phyloP scores from a whole-genome alignment of 305 asterid species.

The Solanum hybrid region DNA sequence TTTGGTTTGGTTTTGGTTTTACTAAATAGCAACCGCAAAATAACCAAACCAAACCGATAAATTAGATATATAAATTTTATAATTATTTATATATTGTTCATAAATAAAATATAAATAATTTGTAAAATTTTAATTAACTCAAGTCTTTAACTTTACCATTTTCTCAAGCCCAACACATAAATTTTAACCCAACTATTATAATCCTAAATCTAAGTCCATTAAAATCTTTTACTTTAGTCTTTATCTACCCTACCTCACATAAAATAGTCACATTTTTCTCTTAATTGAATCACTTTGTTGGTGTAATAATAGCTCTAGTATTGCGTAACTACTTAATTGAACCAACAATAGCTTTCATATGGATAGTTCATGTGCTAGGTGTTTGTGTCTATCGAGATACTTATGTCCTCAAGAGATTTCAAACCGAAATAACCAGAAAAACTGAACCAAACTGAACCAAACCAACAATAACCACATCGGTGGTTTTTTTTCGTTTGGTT shows the following conservation, averaged over 20 bases:
- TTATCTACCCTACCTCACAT: neutral
- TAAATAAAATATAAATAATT: no score
- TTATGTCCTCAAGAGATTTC: neutral
- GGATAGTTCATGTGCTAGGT: neutral
- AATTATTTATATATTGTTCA: no score
- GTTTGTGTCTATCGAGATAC: neutral
- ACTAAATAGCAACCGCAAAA: no score
- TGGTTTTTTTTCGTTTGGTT: neutral
- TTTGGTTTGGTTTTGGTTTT: no score
- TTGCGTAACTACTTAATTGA: neutral
- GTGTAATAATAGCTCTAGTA: neutral
- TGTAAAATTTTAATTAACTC: no score
- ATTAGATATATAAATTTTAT: no score
- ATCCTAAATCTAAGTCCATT: neutral
- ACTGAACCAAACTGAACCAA: no score
- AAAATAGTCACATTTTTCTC: neutral
- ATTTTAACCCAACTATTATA: neutral
- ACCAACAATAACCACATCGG: neutral
- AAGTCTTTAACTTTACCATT: no score
- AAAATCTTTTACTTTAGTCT: neutral
- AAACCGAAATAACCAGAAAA: neutral
- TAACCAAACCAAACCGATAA: no score
- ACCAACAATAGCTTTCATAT: neutral
- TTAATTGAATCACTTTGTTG: neutral
- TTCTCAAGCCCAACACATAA: no score